These are phyloP conservation scores for Rhodotorula sp. DNA, from an alignment of 1,284 basidiomycete genomes.

Conservation along the genomic window DNA sequence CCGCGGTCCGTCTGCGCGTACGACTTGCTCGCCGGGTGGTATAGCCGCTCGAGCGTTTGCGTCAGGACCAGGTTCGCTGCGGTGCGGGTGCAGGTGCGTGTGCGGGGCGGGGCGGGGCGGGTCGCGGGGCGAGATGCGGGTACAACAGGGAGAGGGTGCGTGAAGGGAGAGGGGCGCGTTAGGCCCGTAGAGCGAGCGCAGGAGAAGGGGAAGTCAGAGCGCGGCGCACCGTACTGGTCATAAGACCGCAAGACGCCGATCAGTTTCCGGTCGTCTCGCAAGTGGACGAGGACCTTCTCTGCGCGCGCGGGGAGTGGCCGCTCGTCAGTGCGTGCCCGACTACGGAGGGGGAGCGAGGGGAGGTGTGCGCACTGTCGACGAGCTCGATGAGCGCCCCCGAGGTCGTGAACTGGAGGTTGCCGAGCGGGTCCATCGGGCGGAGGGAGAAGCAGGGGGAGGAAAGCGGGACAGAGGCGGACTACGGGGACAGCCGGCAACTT, in stretches of 20 bases:
- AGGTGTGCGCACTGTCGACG: constrained; percentile 92
- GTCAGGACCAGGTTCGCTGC: constrained; percentile 53
- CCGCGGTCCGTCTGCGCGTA: constrained; percentile 85
- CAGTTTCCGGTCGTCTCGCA: constrained; percentile 93
- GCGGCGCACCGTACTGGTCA: constrained; percentile 89
- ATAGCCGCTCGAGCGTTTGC: constrained; percentile 70
- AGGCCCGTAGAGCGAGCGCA: background rate
- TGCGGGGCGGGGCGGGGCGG: background rate
- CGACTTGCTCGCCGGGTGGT: constrained; percentile 64
- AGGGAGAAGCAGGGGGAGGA: background rate
- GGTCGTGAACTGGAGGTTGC: constrained; percentile 73
- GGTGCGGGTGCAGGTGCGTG: background rate
- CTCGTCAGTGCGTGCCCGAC: background rate
- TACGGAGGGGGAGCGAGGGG: constrained; percentile 40
- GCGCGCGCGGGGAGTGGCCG: constrained; percentile 16
- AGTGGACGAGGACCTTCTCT: constrained; percentile 98
- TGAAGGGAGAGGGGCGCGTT: background rate
- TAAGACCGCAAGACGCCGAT: constrained; percentile 95
- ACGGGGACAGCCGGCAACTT: background rate
- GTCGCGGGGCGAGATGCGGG: background rate
- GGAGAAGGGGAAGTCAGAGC: background rate
- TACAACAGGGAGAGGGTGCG: too few species aligned
- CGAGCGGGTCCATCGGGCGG: constrained; percentile 42
- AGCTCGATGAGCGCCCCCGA: constrained; percentile 95
- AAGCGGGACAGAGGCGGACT: background rate